These are phyloP conservation scores for Goniomonas avonlea DNA, from an alignment of 78 protist species.

Conservation along the genomic window DNA sequence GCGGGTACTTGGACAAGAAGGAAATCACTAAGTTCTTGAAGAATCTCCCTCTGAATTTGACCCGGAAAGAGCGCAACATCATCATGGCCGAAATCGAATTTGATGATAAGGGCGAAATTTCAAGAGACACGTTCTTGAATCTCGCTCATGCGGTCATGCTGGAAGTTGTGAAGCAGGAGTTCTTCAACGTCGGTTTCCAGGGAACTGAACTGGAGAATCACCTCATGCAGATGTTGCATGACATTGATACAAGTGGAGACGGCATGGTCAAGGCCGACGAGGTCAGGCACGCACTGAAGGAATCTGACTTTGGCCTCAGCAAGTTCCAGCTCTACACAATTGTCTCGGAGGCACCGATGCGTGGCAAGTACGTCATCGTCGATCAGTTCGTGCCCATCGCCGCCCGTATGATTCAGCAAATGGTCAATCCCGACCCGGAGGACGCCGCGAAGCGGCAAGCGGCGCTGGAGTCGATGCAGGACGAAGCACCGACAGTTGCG, in stretches of 20 bases:
- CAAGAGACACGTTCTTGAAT: not conserved
- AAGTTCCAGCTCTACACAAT: conserved; percentile 8
- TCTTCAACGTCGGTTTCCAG: not conserved
- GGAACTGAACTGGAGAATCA: not conserved
- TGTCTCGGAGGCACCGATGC: not conserved
- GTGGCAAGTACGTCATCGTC: not conserved
- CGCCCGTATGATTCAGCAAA: no score
- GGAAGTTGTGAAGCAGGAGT: not conserved
- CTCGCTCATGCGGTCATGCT: not conserved
- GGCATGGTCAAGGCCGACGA: not conserved
- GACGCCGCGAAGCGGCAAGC: not conserved
- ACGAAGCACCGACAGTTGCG: no score
- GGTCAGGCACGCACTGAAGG: not conserved
- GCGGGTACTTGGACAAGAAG: not conserved
- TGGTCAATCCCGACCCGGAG: not conserved
- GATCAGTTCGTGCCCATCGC: not conserved
- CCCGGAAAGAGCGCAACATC: conserved; percentile 8
- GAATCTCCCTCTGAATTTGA: not conserved
- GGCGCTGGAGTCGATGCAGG: not conserved
- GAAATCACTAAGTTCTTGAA: not conserved
- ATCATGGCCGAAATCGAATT: conserved; percentile 1
- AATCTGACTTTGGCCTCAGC: not conserved
- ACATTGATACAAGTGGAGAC: not conserved
- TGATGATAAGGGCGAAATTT: not conserved
- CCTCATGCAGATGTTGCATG: not conserved